These are phyloP conservation scores for Boechera stricta DNA, from an alignment of 345 rosid genomes.

Conservation along the genomic window DNA sequence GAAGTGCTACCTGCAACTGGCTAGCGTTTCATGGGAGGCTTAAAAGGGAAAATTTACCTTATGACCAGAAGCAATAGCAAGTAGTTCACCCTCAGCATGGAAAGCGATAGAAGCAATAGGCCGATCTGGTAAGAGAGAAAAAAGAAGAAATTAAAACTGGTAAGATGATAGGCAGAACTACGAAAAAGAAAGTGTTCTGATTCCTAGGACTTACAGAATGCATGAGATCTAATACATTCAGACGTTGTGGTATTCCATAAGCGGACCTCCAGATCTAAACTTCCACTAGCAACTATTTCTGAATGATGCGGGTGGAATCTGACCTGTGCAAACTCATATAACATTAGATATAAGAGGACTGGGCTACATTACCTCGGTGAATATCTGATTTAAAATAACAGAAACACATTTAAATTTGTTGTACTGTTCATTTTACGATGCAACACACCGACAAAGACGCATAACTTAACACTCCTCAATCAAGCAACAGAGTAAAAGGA, in stretches of 20 bases:
- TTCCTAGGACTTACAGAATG: conserved; percentile 61
- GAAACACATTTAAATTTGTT: neutral
- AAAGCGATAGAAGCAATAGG: conserved; percentile 90
- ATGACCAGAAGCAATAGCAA: conserved; percentile 86
- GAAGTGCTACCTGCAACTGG: conserved; percentile 18
- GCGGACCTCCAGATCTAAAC: conserved; percentile 84
- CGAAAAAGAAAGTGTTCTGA: neutral
- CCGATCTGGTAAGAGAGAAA: conserved; percentile 52
- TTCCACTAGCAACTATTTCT: conserved; percentile 86
- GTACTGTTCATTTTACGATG: conserved; percentile 6
- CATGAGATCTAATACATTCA: conserved; percentile 70
- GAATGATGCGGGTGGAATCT: conserved; percentile 76
- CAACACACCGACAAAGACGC: neutral
- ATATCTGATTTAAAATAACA: neutral
- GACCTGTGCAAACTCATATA: conserved; percentile 57
- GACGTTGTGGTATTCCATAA: conserved; percentile 74
- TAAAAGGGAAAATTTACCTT: conserved; percentile 54
- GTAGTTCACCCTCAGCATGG: conserved; percentile 78
- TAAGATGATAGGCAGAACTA: conserved; percentile 1
- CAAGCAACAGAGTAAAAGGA: neutral
- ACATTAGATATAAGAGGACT: conserved; percentile 21
- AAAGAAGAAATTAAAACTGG: conserved; percentile 1
- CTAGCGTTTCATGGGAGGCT: conserved; percentile 1
- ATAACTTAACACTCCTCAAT: conserved; percentile 15
- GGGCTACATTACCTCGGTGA: neutral